These are phyloP conservation scores for Setomelanomma holmii DNA, from an alignment of 2,329 filamentous ascomycete species.

Conservation along the genomic window DNA sequence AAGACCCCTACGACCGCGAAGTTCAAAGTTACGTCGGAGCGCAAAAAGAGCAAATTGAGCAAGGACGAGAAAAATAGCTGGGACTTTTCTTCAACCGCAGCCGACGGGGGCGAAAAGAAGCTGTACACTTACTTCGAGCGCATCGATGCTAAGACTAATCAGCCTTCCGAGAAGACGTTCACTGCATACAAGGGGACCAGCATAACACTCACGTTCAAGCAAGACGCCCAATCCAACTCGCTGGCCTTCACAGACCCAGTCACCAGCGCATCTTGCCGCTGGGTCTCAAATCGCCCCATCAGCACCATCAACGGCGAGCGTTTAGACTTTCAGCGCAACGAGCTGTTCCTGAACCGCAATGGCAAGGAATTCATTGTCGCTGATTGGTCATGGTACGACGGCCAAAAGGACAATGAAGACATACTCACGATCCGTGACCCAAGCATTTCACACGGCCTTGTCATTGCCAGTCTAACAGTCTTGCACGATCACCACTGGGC, in stretches of 20 bases:
- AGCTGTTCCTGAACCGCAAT: neutral
- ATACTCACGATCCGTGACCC: neutral
- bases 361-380: neutral
- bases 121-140: neutral
- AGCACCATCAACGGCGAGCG: neutral
- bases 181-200: neutral
- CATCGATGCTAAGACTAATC: neutral
- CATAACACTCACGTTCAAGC: neutral
- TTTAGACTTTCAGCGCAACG: neutral
- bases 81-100: neutral
- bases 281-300: neutral
- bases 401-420: neutral
- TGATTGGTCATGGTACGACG: neutral
- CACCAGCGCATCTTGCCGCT: neutral
- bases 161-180: neutral
- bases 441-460: neutral
- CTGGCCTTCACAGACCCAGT: neutral
- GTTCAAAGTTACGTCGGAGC: neutral
- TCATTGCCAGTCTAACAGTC: neutral
- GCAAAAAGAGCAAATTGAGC: neutral
- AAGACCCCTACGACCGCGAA: neutral
- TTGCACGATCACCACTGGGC: neutral
- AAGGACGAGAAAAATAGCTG: neutral
- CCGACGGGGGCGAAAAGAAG: neutral
- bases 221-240: neutral